A percentile compares a stretch with the other conserved stretches of the same genome.
Conservation (phyloP, 345 rosid genomes). For the Euphorbia peplus region DNA sequence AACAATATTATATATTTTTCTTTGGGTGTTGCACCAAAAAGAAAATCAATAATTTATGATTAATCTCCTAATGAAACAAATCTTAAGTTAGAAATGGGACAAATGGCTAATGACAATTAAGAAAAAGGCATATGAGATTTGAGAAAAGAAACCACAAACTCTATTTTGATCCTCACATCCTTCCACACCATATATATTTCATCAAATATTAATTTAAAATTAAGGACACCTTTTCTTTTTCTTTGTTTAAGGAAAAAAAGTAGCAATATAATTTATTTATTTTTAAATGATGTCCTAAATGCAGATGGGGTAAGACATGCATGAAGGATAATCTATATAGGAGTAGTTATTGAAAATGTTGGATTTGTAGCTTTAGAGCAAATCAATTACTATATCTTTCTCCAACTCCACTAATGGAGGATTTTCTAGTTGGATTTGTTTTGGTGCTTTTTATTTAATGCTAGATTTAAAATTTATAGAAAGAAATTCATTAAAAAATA, state of each 20-base stretch:
- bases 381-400: constrained; percentile 6
- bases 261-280: too few species aligned
- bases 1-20: not conserved
- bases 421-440: constrained; percentile 32
- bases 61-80: constrained; percentile 4
- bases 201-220: not conserved
- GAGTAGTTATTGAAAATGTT: not conserved
- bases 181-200: constrained; percentile 20
- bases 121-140: not conserved
- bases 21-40: constrained; percentile 5
- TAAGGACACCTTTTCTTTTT: not conserved
- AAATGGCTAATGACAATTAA: not conserved
- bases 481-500: too few species aligned
- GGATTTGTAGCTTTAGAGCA: not conserved
- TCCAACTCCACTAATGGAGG: constrained; percentile 7
- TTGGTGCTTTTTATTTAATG: too few species aligned
- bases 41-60: not conserved
- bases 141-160: not conserved
- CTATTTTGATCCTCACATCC: constrained; percentile 10
- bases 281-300: too few species aligned
- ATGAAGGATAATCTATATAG: too few species aligned
- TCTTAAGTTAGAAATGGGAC: not conserved
- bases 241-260: not conserved
- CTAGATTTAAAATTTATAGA: too few species aligned
- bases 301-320: too few species aligned